Conservation (phyloP, 1,284 basidiomycete genomes). For the Ceratobasidium sp. region DNA sequence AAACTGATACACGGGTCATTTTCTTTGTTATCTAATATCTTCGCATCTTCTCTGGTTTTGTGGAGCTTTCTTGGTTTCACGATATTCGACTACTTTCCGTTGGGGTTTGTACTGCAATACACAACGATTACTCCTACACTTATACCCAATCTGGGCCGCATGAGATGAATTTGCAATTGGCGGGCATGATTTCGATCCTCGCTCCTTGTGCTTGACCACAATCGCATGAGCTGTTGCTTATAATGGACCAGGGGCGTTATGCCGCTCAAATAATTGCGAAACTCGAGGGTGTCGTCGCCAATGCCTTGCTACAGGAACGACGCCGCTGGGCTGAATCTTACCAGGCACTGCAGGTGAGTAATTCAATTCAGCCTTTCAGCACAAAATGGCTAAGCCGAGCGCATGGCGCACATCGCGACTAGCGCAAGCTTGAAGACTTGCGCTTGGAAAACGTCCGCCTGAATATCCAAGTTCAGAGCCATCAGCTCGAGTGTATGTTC, state of each 20-base stretch:
- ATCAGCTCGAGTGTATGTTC: slow-evolving; percentile 20
- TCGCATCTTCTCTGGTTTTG: slow-evolving; percentile 16
- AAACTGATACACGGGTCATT: slow-evolving; percentile 5
- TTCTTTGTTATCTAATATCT: slow-evolving; percentile 13
- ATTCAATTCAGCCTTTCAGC: background rate
- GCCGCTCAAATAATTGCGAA: background rate
- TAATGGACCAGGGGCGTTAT: slow-evolving; percentile 10
- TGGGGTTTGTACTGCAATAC: slow-evolving; percentile 24
- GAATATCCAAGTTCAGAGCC: slow-evolving; percentile 21
- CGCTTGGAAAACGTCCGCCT: background rate
- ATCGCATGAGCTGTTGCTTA: background rate
- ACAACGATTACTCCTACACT: slow-evolving; percentile 14
- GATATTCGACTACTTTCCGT: background rate
- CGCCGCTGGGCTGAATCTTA: slow-evolving; percentile 7
- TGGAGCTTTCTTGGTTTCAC: slow-evolving; percentile 11
- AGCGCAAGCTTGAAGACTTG: slow-evolving; percentile 1
- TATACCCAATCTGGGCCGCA: slow-evolving; percentile 2
- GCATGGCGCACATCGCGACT: background rate
- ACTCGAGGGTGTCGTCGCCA: slow-evolving; percentile 3
- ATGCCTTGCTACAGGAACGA: background rate
- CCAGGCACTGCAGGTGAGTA: slow-evolving; percentile 6
- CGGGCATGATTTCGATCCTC: background rate
- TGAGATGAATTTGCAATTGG: background rate
- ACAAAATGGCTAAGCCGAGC: background rate
- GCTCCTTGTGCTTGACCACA: background rate